Base-by-base conservation (phyloP, 1,284 basidiomycete genomes). In the Sporisorium iseilematis-ciliati region DNA sequence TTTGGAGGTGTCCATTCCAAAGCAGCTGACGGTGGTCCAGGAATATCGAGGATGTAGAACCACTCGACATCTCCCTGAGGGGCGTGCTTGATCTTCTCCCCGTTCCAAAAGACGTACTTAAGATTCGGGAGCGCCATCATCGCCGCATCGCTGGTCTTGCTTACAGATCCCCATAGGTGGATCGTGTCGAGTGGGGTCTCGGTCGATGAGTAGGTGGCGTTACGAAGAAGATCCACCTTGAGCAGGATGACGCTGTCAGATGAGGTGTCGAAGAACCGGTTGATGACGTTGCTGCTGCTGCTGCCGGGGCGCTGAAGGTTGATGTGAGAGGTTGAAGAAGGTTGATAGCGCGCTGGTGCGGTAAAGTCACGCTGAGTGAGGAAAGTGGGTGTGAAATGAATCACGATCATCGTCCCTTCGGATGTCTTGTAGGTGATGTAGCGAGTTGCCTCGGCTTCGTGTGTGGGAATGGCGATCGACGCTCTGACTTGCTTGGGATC, bases 191-290 rank as follows among this genome's bases (percentile, higher is more conserved):
- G 57, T 23, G 66, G 53, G 6, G 16, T 6, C 7, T 38, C 12
- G 12, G 56, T 66, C 7, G 54, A 42, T 7, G 63, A 20, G 57
- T 75, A 75, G 20, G 72, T 75, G 25, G 72, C 72, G 45, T 75
- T 75, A 49, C 67, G 63, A 7, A 75, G 50, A 33, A 70, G 52
- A 35, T 70, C 67, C 23, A 64, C 72, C 14, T 64, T 43, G 41
- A 55, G 23, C 33, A 75, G 6, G 18, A 75, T 51, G 12, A 75
- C 64, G 11, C 50, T 60, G n/a, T 75, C 67, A 0, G 57, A 43
- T 0, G 58, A 56, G 18, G 48, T 40, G 21, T 49, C 56, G 33
- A 75, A 75, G 60, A 75, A 70, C n/a, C 29, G 51, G n/a, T 66
- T 51, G 41, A 52, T 46, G 7, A 65, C 25, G 31, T 53, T 57